Percentiles rank a stretch among this genome's conserved stretches.
Evolutionary conservation across 768 basidiomycete species (phyloP).

Genomic region (Psilocybe tampanensis): DNA sequence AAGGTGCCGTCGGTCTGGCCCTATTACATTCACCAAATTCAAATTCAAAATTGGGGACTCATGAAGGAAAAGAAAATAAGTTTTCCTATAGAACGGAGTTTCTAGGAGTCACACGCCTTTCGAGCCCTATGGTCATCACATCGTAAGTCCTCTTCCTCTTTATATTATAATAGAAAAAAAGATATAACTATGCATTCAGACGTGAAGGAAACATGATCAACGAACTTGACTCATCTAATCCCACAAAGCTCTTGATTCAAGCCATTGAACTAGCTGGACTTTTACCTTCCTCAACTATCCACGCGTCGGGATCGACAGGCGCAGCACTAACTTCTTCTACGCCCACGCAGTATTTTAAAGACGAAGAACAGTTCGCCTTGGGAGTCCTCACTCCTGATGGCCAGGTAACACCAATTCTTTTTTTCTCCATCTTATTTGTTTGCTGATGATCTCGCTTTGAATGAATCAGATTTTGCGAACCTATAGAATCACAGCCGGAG

Average conservation of each 20-base stretch:
- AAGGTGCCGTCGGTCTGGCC: constrained; percentile 74
- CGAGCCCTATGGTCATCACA: constrained; percentile 53
- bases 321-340: background rate
- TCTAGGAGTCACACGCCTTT: constrained; percentile 46
- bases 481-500: constrained; percentile 67
- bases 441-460: background rate
- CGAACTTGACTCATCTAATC: constrained; percentile 56
- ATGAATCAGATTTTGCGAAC: constrained; percentile 43
- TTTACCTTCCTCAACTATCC: constrained; percentile 3
- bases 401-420: constrained; percentile 23
- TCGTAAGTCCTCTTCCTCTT: constrained; percentile 39
- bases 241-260: constrained; percentile 58
- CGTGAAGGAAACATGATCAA: constrained; percentile 76
- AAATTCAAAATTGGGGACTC: too few species aligned
- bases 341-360: constrained; percentile 38
- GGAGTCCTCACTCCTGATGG: constrained; percentile 39
- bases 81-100: constrained; percentile 29
- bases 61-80: background rate
- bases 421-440: constrained; percentile 4
- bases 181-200: constrained; percentile 32
- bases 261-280: constrained; percentile 45
- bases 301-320: background rate
- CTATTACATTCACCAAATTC: too few species aligned
- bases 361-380: constrained; percentile 59
- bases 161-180: background rate